These are phyloP conservation scores for Nephelium lappaceum DNA, from an alignment of 345 rosid genomes.

Conservation along the genomic window DNA sequence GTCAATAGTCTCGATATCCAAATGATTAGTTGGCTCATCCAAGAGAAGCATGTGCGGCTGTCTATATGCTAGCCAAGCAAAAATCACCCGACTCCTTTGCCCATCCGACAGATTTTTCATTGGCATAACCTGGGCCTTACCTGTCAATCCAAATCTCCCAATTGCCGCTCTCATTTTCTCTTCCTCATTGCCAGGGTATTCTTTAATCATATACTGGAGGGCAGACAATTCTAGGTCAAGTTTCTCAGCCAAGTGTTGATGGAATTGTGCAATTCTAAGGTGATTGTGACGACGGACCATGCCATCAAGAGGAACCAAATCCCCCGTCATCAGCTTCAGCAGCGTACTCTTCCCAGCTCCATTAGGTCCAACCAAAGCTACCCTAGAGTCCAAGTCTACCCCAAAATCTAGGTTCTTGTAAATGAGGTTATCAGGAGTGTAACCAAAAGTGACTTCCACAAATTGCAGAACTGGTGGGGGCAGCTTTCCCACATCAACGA, in stretches of 20 bases:
- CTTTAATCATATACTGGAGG: slow-evolving; percentile 78
- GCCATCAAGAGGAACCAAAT: slow-evolving; percentile 78
- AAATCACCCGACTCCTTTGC: slow-evolving; percentile 91
- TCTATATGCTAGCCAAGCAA: slow-evolving; percentile 94
- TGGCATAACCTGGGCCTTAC: slow-evolving; percentile 97
- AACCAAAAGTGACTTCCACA: slow-evolving; percentile 92
- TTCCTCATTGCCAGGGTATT: slow-evolving; percentile 93
- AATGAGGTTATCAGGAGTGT: slow-evolving; percentile 77
- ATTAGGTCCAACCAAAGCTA: slow-evolving; percentile 95
- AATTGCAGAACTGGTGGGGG: slow-evolving; percentile 99
- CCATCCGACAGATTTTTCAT: slow-evolving; percentile 99
- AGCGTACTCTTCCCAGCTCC: slow-evolving; percentile 99
- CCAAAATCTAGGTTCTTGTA: slow-evolving; percentile 94
- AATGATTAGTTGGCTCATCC: slow-evolving; percentile 97
- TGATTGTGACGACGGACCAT: slow-evolving; percentile 99
- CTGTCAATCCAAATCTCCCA: slow-evolving; percentile 87
- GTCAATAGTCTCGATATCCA: slow-evolving; percentile 97
- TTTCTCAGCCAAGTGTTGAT: slow-evolving; percentile 95
- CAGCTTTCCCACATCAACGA: slow-evolving; percentile 93
- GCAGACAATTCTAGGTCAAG: slow-evolving; percentile 87
- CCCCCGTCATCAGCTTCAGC: slow-evolving; percentile 98
- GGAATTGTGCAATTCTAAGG: slow-evolving; percentile 89
- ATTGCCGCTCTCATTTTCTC: slow-evolving; percentile 95
- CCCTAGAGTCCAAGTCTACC: slow-evolving; percentile 92
- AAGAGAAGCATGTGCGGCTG: slow-evolving; percentile 91